Base-by-base conservation (phyloP, 2,329 filamentous ascomycete species). In the Fusarium albidum region DNA sequence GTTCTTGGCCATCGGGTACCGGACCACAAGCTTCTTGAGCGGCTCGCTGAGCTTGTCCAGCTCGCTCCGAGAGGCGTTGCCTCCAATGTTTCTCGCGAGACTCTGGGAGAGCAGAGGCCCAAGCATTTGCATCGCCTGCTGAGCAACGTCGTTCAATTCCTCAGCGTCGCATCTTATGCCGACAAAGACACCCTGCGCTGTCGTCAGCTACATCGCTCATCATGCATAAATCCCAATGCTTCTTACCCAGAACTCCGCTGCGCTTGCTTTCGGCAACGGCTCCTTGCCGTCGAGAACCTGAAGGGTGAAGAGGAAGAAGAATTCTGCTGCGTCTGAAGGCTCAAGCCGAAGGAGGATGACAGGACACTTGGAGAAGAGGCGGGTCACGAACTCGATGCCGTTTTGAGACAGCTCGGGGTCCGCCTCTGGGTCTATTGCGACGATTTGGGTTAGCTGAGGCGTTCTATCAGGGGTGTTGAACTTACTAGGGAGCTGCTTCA, bases 331-430 rank as follows among this genome's bases (percentile, higher is more conserved):
- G 1, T 82, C 78, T 10, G 79, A 70, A 5, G 84, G 78, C 44
- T 87, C 81, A 9, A 84, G 73, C 6, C 71, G 74, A 41, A 91
- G 79, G 5, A 94, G 74, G 8, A 88, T 78, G n/a, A 78, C 75
- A 1, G 86, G 79, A 49, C 86, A 82, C 49, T 82, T 84, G 9
- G 79, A 78, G 55, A 91, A 75, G 44, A 92, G 76, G 21, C 84
- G 83, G 48, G 84, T 82, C 9, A 89, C 77, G 52, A 94, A 87
- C 48, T 92, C 88, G 41, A 94, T 88, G 42, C 86, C 86, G 51
- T 87, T 86, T 59, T 93, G 87, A 2, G 90, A 79, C 10, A 94
- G 78, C 59, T 92, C 90, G 0, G 90, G 79, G 56, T 92, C 90
- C 0, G 85, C 82, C 53, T 94, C 90, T 38, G 82, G 81, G 9